phyloP scores from a whole-genome alignment of 371 early-diverging fungal genomes.

The Thermomucor indicae-seudaticae region DNA sequence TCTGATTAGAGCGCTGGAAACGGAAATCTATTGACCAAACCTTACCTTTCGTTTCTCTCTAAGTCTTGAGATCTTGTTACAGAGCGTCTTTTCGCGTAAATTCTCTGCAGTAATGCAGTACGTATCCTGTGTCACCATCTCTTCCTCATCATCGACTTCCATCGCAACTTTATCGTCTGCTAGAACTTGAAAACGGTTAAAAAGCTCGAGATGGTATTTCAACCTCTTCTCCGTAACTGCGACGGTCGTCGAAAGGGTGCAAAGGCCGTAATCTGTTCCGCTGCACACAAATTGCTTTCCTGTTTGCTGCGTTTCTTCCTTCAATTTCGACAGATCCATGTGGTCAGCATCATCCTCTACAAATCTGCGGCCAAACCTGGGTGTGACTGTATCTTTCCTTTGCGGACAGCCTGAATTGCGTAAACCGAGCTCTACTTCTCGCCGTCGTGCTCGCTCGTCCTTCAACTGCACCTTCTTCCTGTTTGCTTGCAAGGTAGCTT shows the following conservation, averaged over 20 bases:
- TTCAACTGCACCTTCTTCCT: background rate
- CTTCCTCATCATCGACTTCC: background rate
- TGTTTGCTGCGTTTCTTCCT: background rate
- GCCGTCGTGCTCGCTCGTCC: background rate
- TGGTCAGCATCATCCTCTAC: background rate
- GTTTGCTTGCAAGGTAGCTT: too few species aligned
- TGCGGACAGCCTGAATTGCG: background rate
- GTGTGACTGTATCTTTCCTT: background rate
- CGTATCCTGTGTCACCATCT: background rate
- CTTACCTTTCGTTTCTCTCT: background rate
- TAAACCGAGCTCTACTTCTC: background rate
- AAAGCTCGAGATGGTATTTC: background rate
- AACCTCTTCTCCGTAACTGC: background rate
- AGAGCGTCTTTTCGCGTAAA: background rate
- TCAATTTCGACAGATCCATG: background rate
- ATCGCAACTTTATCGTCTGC: background rate
- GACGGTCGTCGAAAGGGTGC: background rate
- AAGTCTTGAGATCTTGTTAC: background rate
- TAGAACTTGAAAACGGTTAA: background rate
- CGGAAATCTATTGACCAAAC: background rate
- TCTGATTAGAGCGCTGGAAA: background rate
- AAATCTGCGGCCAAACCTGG: background rate
- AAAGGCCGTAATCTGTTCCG: background rate
- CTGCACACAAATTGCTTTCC: background rate
- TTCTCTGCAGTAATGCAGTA: background rate